Conservation (phyloP, 495 filamentous ascomycete species). For the Talaromyces trachyspermus region DNA sequence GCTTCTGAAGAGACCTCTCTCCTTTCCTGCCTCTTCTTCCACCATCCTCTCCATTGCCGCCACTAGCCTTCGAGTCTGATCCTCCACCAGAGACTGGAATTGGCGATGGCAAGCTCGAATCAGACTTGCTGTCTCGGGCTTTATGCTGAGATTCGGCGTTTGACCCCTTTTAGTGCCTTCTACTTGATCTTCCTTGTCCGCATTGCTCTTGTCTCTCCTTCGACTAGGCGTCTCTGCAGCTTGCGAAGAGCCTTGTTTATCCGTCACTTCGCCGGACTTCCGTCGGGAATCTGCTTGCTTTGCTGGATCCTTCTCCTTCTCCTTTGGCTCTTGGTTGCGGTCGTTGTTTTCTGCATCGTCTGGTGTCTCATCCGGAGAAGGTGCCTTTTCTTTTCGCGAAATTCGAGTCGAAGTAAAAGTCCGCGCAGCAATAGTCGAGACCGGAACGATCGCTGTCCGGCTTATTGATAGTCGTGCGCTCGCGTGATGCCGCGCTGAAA, state of each 20-base stretch:
- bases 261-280: slow-evolving; percentile 27
- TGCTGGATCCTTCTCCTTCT: slow-evolving; percentile 30
- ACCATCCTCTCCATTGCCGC: slow-evolving; percentile 44
- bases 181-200: slow-evolving; percentile 30
- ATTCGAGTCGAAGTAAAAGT: slow-evolving; percentile 37
- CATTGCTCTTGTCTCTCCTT: slow-evolving; percentile 31
- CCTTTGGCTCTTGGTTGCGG: slow-evolving; percentile 21
- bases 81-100: slow-evolving; percentile 35
- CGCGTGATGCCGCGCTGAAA: slow-evolving; percentile 34
- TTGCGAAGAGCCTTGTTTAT: slow-evolving; percentile 21
- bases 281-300: slow-evolving; percentile 24
- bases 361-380: slow-evolving; percentile 30
- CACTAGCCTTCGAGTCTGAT: slow-evolving; percentile 41
- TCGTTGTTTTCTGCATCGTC: slow-evolving; percentile 27
- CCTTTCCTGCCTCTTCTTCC: slow-evolving; percentile 56
- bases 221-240: slow-evolving; percentile 24
- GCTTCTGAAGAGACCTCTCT: slow-evolving; percentile 76
- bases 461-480: slow-evolving; percentile 24
- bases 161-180: slow-evolving; percentile 37
- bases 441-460: neutral
- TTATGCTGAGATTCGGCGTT: slow-evolving; percentile 17
- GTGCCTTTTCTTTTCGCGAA: slow-evolving; percentile 36
- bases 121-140: slow-evolving; percentile 31
- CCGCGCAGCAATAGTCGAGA: slow-evolving; percentile 20
- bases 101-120: slow-evolving; percentile 39